A percentile compares a stretch with the other conserved stretches of the same genome.
Conservation (phyloP, 306 rosid species). For the Ziziphus jujuba region DNA sequence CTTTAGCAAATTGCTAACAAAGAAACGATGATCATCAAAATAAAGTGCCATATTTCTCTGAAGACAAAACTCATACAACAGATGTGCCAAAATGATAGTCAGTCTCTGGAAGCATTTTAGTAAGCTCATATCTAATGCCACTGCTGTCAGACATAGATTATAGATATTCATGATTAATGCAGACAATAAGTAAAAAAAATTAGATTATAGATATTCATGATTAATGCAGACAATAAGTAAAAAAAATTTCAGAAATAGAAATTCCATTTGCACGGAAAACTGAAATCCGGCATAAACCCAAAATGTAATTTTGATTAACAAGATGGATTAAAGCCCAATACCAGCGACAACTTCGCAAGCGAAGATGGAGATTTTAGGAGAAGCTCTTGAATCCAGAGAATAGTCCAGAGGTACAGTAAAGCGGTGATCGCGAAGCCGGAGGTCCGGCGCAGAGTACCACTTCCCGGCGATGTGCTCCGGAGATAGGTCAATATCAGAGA, state of each 20-base stretch:
- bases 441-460: slow-evolving; percentile 85
- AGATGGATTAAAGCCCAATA: slow-evolving; percentile 12
- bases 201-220: no score
- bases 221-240: no score
- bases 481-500: slow-evolving; percentile 16
- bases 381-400: slow-evolving; percentile 37
- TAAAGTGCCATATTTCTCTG: neutral
- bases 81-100: no score
- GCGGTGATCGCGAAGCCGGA: slow-evolving; percentile 77
- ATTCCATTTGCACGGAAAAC: no score
- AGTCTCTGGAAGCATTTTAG: no score
- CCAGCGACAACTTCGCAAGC: slow-evolving; percentile 97
- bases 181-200: no score
- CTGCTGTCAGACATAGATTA: no score
- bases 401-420: slow-evolving; percentile 75
- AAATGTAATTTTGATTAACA: neutral
- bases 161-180: no score
- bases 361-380: slow-evolving; percentile 66
- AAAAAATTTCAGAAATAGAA: no score
- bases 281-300: neutral
- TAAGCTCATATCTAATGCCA: no score
- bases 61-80: neutral
- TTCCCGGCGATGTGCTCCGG: slow-evolving; percentile 59
- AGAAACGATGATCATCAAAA: neutral
- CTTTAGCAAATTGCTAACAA: slow-evolving; percentile 20